Conservation (phyloP, 345 rosid genomes). For the Eucalyptus albens region DNA sequence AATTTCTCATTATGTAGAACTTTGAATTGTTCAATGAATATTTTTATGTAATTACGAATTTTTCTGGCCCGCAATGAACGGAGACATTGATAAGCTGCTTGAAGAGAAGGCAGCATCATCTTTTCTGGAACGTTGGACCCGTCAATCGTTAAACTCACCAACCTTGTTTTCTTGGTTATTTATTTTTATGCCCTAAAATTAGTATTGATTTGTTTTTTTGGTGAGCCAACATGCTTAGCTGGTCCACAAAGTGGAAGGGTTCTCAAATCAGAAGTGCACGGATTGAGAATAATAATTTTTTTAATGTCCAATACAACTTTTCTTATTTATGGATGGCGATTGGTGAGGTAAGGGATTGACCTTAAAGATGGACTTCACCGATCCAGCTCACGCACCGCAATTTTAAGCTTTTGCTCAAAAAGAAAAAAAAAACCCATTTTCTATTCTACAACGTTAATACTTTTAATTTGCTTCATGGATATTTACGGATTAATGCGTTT, state of each 20-base stretch:
- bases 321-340: neutral
- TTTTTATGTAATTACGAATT: neutral
- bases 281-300: neutral
- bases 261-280: neutral
- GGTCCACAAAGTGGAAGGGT: neutral
- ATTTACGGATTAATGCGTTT: neutral
- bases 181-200: neutral
- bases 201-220: neutral
- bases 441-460: neutral
- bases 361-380: neutral
- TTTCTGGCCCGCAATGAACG: neutral
- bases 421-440: neutral
- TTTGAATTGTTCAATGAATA: neutral
- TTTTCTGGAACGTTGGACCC: neutral
- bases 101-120: neutral
- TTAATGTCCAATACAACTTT: neutral
- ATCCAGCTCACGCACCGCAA: neutral
- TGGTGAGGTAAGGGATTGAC: neutral
- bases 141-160: neutral
- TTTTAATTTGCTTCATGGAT: neutral
- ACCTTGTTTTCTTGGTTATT: neutral
- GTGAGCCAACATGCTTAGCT: neutral
- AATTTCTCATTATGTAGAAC: neutral
- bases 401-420: neutral
- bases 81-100: neutral